Base-by-base conservation (phyloP, 1,139 yeast genomes). In the Kodamaea alishanica region DNA sequence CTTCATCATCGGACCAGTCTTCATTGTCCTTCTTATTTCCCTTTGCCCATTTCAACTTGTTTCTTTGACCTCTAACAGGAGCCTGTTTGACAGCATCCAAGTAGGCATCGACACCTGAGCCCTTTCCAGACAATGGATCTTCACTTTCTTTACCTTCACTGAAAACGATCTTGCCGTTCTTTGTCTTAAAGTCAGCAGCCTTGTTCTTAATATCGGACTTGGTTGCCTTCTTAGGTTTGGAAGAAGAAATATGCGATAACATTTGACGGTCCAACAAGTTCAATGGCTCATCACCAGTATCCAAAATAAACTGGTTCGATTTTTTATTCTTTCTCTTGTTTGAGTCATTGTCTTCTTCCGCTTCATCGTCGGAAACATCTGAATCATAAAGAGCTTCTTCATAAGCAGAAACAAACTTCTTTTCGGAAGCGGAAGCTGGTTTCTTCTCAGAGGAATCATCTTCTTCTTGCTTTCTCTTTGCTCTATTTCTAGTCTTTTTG, bases 31-130 rank as follows among this genome's bases (percentile, higher is more conserved):
- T 72, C 28, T 73, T 70, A 45, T 69, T 70, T 35, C 76, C 74
- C 60, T 81, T 82, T 66, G 84, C 86, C 67, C 80, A 92, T 65
- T 89, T 90, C 73, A 89, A 77, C 68, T 81, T 88, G 63, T 89
- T 88, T 68, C 79, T 81, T 68, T 87, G 96, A 41, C 97, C 96
- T 63, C 95, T 82, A 5, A 87, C 79, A 30, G 98, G 97, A 25
- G 92, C 97, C 52, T 84, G 87, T 60, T 80, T 84, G 29, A 92
- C 88, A 8, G 97, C 98, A 49, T 88, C 96, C 51, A 89, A 77
- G 58, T 92, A 92, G 1, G 97, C 97, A 58, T 87, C 87, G 47
- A 90, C 77, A 23, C 96, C 94, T 6, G 73, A 62, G 8, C 69
- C 71, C 41, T 59, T 59, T 28, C 59, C 55, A n/a, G 65, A 61